Base-by-base conservation (phyloP, 495 filamentous ascomycete genomes). In the Tetracladium marchalianum region DNA sequence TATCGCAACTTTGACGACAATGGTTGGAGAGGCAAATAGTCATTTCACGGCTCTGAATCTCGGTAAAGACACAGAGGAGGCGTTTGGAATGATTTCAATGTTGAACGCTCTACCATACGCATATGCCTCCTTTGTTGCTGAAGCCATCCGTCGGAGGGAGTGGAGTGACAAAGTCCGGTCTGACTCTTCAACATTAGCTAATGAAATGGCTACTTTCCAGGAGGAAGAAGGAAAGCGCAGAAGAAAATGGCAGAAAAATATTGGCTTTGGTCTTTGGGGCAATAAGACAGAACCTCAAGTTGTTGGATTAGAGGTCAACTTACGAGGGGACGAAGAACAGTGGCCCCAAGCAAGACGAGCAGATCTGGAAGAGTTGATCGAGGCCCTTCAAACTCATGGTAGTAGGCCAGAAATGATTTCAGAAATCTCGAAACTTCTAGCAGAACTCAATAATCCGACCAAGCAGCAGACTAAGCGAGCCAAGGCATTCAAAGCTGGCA, bases 401-500 rank as follows among this genome's bases (percentile, higher is more conserved):
- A 62, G 69, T 5, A 73, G 78, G 35, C 51, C 67, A 3, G 56
- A 51, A 6, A 54, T 76, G 32, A 44, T 75, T 1, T 58, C 59
- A 10, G 75, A 84, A 32, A 66, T 86, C 15, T 59, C 64, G 0
- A 76, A 79, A 45, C 67, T 79, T 7, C 65, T 81, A 41, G 65
- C 66, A 16, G 81, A 84, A 8, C 67, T 87, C n/a, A 76, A 71
- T 50, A 78, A 70, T 36, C 89, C 90, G 0, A 88, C 84, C 5
- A 81, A 80, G 51, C 74, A 75, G 48, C 84, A 86, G 57, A 74
- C 77, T 38, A 87, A 84, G 60, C 75, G 85, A 41, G 79, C 87
- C 34, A 93, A 89, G 56, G 87, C 86, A 0, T 97, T 99, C 72
- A 97, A 95, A 57, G 87, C 89, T 54, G 93, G 92, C 35, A 96